Conservation (phyloP, 805 yeast genomes). For the Saturnispora saitoi region DNA sequence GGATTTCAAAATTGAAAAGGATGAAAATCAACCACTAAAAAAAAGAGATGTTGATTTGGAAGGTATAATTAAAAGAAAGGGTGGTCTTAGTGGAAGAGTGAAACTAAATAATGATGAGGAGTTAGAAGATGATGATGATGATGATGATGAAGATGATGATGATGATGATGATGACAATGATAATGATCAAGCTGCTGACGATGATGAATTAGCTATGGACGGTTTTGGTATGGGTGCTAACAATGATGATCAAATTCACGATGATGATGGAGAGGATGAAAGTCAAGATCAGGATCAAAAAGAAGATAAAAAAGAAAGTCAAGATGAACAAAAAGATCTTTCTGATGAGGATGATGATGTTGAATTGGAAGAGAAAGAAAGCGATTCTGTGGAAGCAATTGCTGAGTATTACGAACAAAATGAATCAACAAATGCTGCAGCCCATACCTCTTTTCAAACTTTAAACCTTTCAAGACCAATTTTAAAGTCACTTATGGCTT, state of each 20-base stretch:
- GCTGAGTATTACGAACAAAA: conserved; percentile 68
- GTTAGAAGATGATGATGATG: conserved; percentile 31
- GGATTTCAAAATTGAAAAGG: conserved; percentile 60
- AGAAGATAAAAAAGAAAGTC: conserved; percentile 28
- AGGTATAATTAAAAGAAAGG: conserved; percentile 76
- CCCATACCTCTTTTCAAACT: conserved; percentile 62
- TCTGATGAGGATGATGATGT: conserved; percentile 20
- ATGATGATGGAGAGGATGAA: conserved; percentile 22
- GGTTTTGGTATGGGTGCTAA: conserved; percentile 34
- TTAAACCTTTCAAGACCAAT: conserved; percentile 85
- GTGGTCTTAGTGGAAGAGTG: conserved; percentile 40
- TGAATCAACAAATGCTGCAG: conserved; percentile 31
- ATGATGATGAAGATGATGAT: conserved; percentile 27
- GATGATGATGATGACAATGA: conserved; percentile 31
- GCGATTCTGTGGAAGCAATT: conserved; percentile 74
- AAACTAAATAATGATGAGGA: conserved; percentile 27
- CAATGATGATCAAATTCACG: conserved; percentile 25
- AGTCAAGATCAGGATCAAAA: conserved; percentile 17
- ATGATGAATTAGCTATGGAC: conserved; percentile 34
- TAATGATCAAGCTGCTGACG: conserved; percentile 14
- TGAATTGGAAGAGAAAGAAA: conserved; percentile 33
- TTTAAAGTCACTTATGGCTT: conserved; percentile 66
- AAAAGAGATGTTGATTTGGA: conserved; percentile 76
- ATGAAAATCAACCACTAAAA: conserved; percentile 12
- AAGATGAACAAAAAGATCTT: conserved; percentile 24